These are phyloP conservation scores for Perkinsus marinus DNA, from an alignment of 169 alveolate species.

Conservation along the genomic window DNA sequence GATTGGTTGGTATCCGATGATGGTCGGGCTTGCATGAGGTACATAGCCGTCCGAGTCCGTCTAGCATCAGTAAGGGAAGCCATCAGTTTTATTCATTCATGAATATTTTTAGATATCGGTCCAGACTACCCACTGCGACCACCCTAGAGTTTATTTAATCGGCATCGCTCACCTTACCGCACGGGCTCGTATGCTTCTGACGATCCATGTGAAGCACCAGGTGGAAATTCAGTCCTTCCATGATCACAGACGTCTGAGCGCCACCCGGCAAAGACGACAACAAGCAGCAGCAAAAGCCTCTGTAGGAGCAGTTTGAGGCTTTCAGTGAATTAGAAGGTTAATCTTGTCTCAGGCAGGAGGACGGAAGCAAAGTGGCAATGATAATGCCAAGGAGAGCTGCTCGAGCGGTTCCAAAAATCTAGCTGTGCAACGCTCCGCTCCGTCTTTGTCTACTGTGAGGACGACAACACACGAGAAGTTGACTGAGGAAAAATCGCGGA, in stretches of 20 bases:
- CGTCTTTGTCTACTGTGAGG: too few species aligned
- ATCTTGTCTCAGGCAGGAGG: too few species aligned
- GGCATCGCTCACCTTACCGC: not conserved
- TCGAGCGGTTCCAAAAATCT: too few species aligned
- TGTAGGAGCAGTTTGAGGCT: not conserved
- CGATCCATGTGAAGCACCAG: not conserved
- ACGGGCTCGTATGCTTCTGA: not conserved
- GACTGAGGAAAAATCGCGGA: not conserved
- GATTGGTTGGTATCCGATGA: not conserved
- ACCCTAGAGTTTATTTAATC: not conserved
- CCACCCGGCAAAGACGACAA: not conserved
- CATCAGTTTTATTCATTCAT: not conserved
- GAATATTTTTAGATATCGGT: not conserved
- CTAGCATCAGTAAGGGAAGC: not conserved
- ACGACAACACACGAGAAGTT: too few species aligned
- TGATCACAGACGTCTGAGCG: not conserved
- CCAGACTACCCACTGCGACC: not conserved
- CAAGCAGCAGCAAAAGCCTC: not conserved
- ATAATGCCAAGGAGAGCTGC: too few species aligned
- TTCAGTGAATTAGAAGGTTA: too few species aligned
- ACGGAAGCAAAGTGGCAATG: too few species aligned
- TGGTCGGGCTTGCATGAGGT: not conserved
- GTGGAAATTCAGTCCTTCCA: not conserved
- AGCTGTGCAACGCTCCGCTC: too few species aligned
- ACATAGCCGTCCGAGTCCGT: not conserved